A percentile compares a stretch with the other conserved stretches of the same genome.
Evolutionary conservation across 305 asterid species (phyloP).

Genomic region (Fraxinus angustifolia): DNA sequence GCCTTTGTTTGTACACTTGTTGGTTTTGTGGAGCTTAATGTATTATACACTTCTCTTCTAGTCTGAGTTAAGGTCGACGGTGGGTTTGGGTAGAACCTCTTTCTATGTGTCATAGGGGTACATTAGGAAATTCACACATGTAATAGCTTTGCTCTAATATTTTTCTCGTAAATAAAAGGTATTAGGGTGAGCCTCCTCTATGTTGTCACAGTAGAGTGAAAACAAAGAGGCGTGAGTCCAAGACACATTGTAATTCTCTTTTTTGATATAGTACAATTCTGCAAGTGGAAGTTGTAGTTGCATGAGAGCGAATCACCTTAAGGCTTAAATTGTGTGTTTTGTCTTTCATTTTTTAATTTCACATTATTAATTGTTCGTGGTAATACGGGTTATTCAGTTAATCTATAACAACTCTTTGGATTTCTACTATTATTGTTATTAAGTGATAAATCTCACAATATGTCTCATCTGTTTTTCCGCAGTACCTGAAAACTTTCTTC

Average conservation of each 20-base stretch:
- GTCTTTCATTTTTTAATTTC: neutral
- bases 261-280: neutral
- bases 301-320: neutral
- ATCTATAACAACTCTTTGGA: neutral
- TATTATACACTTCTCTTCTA: neutral
- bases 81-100: neutral
- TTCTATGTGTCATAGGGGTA: neutral
- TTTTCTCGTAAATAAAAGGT: neutral
- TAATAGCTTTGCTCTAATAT: neutral
- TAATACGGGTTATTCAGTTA: neutral
- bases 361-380: neutral
- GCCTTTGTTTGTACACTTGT: neutral
- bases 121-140: neutral
- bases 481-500: slow-evolving; percentile 1
- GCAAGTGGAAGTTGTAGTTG: neutral
- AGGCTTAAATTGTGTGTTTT: neutral
- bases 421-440: neutral
- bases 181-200: neutral
- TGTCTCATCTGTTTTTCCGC: neutral
- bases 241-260: neutral
- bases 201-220: neutral
- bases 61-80: neutral
- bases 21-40: neutral
- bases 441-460: neutral
- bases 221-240: neutral